Evolutionary conservation across 2,329 filamentous ascomycete species (phyloP), one percentile per base, ranked within the genome.

Genomic region (Fusarium sp.): DNA sequence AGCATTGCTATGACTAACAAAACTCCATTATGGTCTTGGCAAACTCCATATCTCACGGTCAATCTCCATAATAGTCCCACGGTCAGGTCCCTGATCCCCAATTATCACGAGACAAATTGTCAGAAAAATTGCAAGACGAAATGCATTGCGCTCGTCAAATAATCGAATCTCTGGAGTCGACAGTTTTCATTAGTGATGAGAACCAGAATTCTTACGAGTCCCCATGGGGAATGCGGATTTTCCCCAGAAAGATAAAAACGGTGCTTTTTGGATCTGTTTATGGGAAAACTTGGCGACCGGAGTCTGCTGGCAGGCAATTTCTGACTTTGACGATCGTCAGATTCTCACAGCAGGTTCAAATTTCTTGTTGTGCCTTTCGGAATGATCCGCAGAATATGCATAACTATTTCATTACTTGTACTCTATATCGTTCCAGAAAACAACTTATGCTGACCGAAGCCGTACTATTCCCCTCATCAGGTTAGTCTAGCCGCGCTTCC

Each of bases 1-100:
- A 55, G n/a, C 9, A 62, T 69, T 64, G 42, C 49, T 55, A 62
- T 69, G 65, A 69, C 65, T 69, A 69, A 69, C 33, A 26, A 8
- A 40, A 42, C 46, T 68, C 51, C 55, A 58, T 66, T 52, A 15
- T 49, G 20, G 52, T 36, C 60, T 59, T 66, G 59, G 59, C 54
- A 42, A 67, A 58, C 51, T 56, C 60, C 60, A 62, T 62, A 45
- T 41, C 34, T 23, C 20, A 40, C 60, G 30, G 26, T 33, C 30
- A 34, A 47, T 69, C 60, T 15, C 60, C 65, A 68, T 61, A 56
- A 50, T 50, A 61, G 34, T 28, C 42, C 65, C 65, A 69, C 65
- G 37, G n/a, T 57, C 15, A 13, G 38, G 64, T 69, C 59, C 65
- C 37, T 65, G 53, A 53, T 45, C 61, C 33, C 58, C 42, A 51